Conservation (phyloP, 305 asterid species). For the Fraxinus sp. region DNA sequence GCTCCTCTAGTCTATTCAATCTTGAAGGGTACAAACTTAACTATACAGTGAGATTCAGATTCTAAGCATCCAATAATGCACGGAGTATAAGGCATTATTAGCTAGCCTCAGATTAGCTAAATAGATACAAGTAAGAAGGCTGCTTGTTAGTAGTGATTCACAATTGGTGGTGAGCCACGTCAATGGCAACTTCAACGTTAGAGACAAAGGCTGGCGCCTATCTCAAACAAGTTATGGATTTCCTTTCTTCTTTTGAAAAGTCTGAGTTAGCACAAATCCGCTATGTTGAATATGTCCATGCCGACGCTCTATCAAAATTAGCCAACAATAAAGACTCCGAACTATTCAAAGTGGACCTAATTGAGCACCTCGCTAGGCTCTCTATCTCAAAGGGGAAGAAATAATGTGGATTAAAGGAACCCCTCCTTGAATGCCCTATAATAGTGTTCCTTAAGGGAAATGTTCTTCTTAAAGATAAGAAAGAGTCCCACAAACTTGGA, state of each 20-base stretch:
- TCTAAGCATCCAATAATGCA: not conserved
- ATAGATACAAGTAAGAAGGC: not conserved
- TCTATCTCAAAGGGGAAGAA: not conserved
- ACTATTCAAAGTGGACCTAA: not conserved
- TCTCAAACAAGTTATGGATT: not conserved
- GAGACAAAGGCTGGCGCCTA: not conserved
- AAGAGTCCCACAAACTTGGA: no score
- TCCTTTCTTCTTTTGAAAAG: no score
- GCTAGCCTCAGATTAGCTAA: not conserved
- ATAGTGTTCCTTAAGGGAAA: no score
- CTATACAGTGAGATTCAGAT: not conserved
- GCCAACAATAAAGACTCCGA: no score
- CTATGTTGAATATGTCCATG: no score
- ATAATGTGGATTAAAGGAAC: no score
- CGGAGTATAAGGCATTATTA: not conserved
- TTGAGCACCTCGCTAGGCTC: not conserved
- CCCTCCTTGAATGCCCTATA: no score
- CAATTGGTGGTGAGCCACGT: not conserved
- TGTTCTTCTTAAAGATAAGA: no score
- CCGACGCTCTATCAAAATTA: no score
- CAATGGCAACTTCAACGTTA: not conserved
- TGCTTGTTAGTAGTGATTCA: not conserved
- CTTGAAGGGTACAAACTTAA: no score
- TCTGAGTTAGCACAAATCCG: no score
- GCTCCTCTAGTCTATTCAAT: not conserved